phyloP scores from a whole-genome alignment of 805 yeast species.

The Torulaspora franciscae region DNA sequence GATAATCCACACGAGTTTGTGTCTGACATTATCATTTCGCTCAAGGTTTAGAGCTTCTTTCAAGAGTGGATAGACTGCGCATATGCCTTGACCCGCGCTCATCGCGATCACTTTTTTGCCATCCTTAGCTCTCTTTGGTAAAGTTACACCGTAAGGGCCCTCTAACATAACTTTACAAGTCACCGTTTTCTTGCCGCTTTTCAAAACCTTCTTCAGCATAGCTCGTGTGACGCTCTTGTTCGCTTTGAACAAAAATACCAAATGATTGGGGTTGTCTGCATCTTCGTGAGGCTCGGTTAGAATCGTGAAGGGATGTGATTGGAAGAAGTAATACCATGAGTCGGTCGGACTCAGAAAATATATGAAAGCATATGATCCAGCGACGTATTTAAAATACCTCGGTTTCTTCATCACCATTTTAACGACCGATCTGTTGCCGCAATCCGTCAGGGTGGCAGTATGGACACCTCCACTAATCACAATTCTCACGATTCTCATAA shows the following conservation, averaged over 20 bases:
- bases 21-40: constrained; percentile 20
- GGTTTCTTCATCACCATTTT: constrained; percentile 44
- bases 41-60: constrained; percentile 12
- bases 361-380: constrained; percentile 56
- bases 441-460: constrained; percentile 23
- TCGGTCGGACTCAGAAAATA: constrained; percentile 48
- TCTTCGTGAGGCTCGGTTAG: constrained; percentile 39
- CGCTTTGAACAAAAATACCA: constrained; percentile 45
- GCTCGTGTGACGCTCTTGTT: constrained; percentile 53
- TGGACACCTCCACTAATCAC: constrained; percentile 28
- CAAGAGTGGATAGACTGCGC: constrained; percentile 43
- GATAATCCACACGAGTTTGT: constrained; percentile 58
- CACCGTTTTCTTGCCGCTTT: constrained; percentile 31
- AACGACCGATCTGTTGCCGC: constrained; percentile 32
- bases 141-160: constrained; percentile 55
- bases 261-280: constrained; percentile 20
- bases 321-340: constrained; percentile 47
- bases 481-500: constrained; percentile 43
- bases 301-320: constrained; percentile 69
- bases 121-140: constrained; percentile 37
- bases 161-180: constrained; percentile 46
- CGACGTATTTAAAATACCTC: constrained; percentile 42
- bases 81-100: constrained; percentile 52
- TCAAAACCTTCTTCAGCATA: constrained; percentile 34
- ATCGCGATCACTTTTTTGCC: constrained; percentile 39